Base-by-base conservation (phyloP, 2,329 filamentous ascomycete species). In the Graphiopsis chlorocephala region DNA sequence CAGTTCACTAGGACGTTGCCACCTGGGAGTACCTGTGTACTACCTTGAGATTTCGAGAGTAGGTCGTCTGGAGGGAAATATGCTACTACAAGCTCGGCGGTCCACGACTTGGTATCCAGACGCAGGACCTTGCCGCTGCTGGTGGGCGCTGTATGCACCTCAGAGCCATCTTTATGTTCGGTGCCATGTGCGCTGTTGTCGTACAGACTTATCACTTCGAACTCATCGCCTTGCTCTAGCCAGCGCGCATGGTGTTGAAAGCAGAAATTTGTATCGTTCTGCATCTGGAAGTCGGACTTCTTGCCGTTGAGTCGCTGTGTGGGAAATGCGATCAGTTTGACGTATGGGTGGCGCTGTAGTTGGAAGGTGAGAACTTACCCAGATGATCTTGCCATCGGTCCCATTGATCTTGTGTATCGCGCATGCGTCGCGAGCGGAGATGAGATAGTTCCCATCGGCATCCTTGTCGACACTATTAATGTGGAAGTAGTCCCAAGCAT, bases 381-480 rank as follows among this genome's bases (percentile, higher is more conserved):
- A 86, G 35, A 83, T 72, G 29, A 84, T 76, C 29, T 72, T 72
- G 20, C 83, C 83, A 14, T 79, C 78, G 3, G 74, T 76, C 10
- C 76, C 75, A 65, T 80, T 79, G 68, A 86, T 78, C 56, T 79
- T 79, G 38, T 77, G 76, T 17, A 85, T 75, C 4, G 80, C 76
- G 67, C 78, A 78, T 60, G 79, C 78, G 68, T 84, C 78, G 2
- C 83, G 80, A 1, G 80, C 78, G 0, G 83, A 86, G 47, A 86
- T 76, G 15, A 85, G 69, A 64, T 82, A 86, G 67, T 85, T 79
- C 3, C 82, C 81, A 0, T 77, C 70, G 0, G 71, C 66, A 56
- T 79, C 78, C 69, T 84, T 83, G 70, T 83, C 81, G 35, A 85
- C 73, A 56, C 81, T 81, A 72, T 85, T 84, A 72, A 85, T 80